A percentile compares a stretch with the other conserved stretches of the same genome.
Conservation (phyloP, 2,329 filamentous ascomycete genomes). For the Coniosporium tulheliwenetii region DNA sequence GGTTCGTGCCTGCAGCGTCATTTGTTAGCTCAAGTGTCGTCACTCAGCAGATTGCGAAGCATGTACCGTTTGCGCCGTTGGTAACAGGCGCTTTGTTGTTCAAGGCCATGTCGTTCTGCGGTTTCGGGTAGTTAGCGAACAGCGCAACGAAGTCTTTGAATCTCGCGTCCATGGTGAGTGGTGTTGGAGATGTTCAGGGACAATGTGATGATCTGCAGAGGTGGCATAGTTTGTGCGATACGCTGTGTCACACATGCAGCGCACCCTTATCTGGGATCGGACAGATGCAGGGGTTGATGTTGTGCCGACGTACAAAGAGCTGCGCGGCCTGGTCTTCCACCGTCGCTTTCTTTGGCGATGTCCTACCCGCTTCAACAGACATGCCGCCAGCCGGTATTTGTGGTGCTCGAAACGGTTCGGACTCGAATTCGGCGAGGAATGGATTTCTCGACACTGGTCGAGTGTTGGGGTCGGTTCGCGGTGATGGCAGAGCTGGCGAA, state of each 20-base stretch:
- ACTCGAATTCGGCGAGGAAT: conserved; percentile 47
- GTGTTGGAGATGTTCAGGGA: not conserved
- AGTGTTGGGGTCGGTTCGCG: conserved; percentile 38
- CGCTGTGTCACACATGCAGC: not conserved
- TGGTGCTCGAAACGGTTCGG: conserved; percentile 10
- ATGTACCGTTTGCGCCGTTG: conserved; percentile 19
- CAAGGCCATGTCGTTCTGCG: conserved; percentile 51
- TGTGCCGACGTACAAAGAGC: conserved; percentile 52
- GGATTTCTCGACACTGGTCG: conserved; percentile 59
- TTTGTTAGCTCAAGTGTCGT: too few species aligned
- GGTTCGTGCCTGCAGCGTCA: too few species aligned
- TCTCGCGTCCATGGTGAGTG: conserved; percentile 18
- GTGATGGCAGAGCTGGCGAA: conserved; percentile 16
- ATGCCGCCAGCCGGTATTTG: conserved; percentile 1
- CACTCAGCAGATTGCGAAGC: not conserved
- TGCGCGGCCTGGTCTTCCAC: conserved; percentile 45
- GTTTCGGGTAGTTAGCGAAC: conserved; percentile 26
- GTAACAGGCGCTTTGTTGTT: conserved; percentile 34
- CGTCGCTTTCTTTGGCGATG: conserved; percentile 28
- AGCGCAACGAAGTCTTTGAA: conserved; percentile 20
- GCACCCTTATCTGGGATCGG: conserved; percentile 4
- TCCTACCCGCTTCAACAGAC: conserved; percentile 1
- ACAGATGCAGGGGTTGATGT: conserved; percentile 1
- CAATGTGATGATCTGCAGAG: conserved; percentile 1
- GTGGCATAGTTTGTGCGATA: not conserved